Conservation (phyloP, 371 early-diverging fungal genomes). For the Mortierella sp. region DNA sequence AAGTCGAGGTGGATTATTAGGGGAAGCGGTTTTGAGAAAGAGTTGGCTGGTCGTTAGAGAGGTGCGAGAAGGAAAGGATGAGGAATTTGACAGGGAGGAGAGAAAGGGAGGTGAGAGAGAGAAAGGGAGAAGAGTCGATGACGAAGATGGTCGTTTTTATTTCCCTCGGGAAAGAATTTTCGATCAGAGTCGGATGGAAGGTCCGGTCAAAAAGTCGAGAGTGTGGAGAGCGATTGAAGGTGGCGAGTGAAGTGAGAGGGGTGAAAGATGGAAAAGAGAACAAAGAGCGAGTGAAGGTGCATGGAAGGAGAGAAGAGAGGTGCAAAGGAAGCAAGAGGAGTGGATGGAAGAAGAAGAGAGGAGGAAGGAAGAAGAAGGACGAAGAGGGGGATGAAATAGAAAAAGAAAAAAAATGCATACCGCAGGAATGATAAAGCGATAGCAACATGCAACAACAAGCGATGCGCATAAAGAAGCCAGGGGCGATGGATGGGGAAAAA, state of each 20-base stretch:
- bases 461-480: background rate
- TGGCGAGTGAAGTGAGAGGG: background rate
- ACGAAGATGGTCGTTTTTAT: background rate
- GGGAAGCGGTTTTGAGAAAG: background rate
- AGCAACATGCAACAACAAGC: background rate
- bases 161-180: background rate
- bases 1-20: background rate
- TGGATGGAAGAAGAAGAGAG: background rate
- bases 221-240: background rate
- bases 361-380: background rate
- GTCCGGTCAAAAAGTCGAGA: no score
- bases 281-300: background rate
- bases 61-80: no score
- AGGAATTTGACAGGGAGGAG: background rate
- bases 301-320: background rate
- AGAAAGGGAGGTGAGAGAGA: background rate
- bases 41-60: background rate
- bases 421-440: slow-evolving; percentile 6
- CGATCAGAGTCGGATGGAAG: background rate
- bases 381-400: background rate
- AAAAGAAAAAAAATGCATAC: background rate
- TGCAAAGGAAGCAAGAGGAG: background rate
- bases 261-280: background rate
- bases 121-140: background rate
- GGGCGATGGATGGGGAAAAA: background rate